Evolutionary conservation across 2,329 filamentous ascomycete genomes (phyloP), one percentile per base, ranked within the genome.

Genomic region (Hypoxylon sp.): DNA sequence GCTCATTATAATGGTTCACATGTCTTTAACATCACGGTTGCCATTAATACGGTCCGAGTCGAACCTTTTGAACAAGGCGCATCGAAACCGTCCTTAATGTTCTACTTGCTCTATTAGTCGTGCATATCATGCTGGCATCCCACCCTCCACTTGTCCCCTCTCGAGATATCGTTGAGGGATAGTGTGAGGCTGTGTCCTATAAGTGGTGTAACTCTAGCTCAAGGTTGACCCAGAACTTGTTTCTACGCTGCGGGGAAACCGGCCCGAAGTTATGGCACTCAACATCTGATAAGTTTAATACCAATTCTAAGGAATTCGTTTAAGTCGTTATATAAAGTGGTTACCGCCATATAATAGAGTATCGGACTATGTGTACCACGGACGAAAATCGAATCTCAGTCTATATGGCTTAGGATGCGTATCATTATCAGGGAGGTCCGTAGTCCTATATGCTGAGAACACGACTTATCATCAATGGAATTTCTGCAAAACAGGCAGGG

Each of bases 111-210:
- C 27, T 10, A 31, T 55, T 25, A n/a, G 22, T 14, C 31, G 27
- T 57, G 20, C 7, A 56, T 61, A 11, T n/a, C 3, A 44, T 46
- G 33, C 58, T 33, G 25, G 6, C 2, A 40, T 62, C 37, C n/a
- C 20, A 17, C 17, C 33, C 31, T 51, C 49, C 30, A 25, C 11
- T 33, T n/a, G 40, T 8, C 10, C 20, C 31, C 13, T 31, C 22
- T 40, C 35, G 20, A n/a, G 1, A 59, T 61, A 35, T 35, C 35
- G 22, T 46, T 60, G 7, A 22, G 59, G 48, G 44, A 50, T 56
- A 35, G 44, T n/a, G 14, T 64, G 65, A 63, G 65, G 65, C 65
- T 61, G 65, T 68, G 65, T 64, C 17, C 22, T 17, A 31, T 27
- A 5, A 27, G 25, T 63, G 14, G 55, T 60, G 60, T 13, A 46